These are phyloP conservation scores for Kazachstania sp. DNA, from an alignment of 1,139 yeast species.

Conservation along the genomic window DNA sequence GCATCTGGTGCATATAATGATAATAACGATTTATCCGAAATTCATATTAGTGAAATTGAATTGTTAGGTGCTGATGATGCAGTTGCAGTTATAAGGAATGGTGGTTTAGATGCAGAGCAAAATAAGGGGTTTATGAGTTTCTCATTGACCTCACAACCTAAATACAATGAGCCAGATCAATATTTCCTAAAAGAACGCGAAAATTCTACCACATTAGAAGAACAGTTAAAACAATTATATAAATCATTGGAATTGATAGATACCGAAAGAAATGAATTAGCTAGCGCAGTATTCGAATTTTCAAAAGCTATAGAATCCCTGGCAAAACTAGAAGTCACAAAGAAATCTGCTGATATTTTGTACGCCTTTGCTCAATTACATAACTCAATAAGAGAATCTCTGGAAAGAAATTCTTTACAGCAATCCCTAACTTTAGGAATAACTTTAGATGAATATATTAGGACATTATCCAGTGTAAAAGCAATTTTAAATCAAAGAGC, in stretches of 20 bases:
- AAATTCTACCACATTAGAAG: constrained; percentile 65
- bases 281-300: constrained; percentile 58
- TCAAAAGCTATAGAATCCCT: constrained; percentile 46
- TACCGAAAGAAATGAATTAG: constrained; percentile 66
- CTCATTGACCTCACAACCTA: constrained; percentile 35
- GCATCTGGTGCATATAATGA: constrained; percentile 46
- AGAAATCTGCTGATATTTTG: constrained; percentile 52
- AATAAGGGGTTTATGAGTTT: constrained; percentile 24
- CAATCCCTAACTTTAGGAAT: constrained; percentile 82
- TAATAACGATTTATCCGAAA: constrained; percentile 38
- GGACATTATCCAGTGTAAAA: constrained; percentile 69
- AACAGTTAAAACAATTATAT: constrained; percentile 59
- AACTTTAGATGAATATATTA: constrained; percentile 78
- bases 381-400: constrained; percentile 57
- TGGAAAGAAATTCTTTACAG: constrained; percentile 74
- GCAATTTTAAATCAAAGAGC: constrained; percentile 69
- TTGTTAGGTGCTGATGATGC: constrained; percentile 30
- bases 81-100: constrained; percentile 21
- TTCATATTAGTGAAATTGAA: constrained; percentile 29
- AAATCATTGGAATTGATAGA: constrained; percentile 69
- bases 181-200: constrained; percentile 63
- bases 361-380: constrained; percentile 67
- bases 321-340: constrained; percentile 68
- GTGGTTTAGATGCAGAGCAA: constrained; percentile 28
- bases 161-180: constrained; percentile 70